Conservation (phyloP, 2,329 filamentous ascomycete genomes). For the Purpureocillium lavendulum region DNA sequence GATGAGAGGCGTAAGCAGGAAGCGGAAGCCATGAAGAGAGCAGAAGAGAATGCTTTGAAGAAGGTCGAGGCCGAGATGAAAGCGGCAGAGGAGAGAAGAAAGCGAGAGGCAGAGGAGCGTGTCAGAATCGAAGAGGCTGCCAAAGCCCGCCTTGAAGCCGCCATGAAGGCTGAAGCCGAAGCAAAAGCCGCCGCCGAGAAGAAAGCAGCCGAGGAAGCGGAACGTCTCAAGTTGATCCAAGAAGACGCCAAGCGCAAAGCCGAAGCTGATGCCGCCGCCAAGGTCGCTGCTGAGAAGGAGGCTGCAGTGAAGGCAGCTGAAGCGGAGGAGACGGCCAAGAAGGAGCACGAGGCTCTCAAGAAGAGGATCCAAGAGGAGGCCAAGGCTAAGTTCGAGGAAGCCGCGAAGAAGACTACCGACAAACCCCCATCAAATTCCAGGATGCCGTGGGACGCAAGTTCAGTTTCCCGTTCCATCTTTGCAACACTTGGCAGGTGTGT, state of each 20-base stretch:
- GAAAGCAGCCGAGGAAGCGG: conserved; percentile 33
- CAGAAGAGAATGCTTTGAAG: conserved; percentile 27
- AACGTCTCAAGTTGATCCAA: conserved; percentile 26
- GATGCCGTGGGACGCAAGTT: conserved; percentile 88
- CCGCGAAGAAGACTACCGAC: conserved; percentile 43
- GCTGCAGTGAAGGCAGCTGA: conserved; percentile 31
- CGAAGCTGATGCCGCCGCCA: conserved; percentile 30
- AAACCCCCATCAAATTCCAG: conserved; percentile 81
- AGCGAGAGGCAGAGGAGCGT: conserved; percentile 29
- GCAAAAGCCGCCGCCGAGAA: conserved; percentile 33
- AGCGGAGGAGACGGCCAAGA: conserved; percentile 38
- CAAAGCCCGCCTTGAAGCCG: conserved; percentile 29
- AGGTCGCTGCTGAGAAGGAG: conserved; percentile 29
- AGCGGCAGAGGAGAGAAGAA: conserved; percentile 33
- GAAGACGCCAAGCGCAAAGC: conserved; percentile 28
- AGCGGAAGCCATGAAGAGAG: conserved; percentile 24
- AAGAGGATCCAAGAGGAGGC: conserved; percentile 49
- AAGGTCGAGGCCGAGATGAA: conserved; percentile 31
- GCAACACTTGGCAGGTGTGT: conserved; percentile 74
- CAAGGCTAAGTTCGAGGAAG: conserved; percentile 39
- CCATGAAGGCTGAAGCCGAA: conserved; percentile 30
- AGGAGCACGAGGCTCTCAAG: conserved; percentile 51
- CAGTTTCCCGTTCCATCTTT: conserved; percentile 81
- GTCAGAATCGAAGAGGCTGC: conserved; percentile 40
- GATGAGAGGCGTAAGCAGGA: conserved; percentile 33